Evolutionary conservation across 2,329 filamentous ascomycete genomes (phyloP), one percentile per base, ranked within the genome.

Genomic region (Sphaerulina vaccinii): DNA sequence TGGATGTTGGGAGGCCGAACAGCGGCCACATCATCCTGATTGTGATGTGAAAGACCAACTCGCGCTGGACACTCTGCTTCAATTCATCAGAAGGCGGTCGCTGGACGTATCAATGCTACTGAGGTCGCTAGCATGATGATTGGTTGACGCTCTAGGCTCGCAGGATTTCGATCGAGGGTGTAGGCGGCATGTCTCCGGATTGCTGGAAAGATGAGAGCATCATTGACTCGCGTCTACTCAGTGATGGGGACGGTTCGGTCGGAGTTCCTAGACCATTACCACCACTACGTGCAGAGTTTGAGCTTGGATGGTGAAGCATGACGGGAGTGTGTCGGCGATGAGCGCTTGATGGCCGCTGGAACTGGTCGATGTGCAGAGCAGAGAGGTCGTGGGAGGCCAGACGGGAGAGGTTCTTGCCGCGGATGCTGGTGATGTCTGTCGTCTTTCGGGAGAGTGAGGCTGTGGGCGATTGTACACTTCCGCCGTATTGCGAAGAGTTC

Each of bases 131-230:
- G n/a, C n/a, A n/a, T n/a, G n/a, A n/a, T n/a, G n/a, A n/a, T n/a
- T n/a, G n/a, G n/a, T n/a, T n/a, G n/a, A n/a, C n/a, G n/a, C n/a
- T n/a, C n/a, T n/a, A n/a, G n/a, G n/a, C n/a, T n/a, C n/a, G n/a
- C n/a, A n/a, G 74, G 2, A 75, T 68, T 38, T 75, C 70, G 47
- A 77, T 72, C 3, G 74, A 75, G 0, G 77, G 76, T 0, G 77
- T 75, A 15, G 73, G 70, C 0, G 72, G 68, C 2, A 66, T 56
- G 21, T 61, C 56, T 36, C 56, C 51, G 21, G 53, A 39, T 15
- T 60, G 55, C 27, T 71, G 61, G 15, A 70, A 72, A 10, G 27
- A 32, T 10, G 27, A 32, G 27, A 32, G 27, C 21, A 69, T 58
- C 36, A 71, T 72, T 5, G 76, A 79, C 55, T 77, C 75, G 61